Evolutionary conservation across 495 filamentous ascomycete genomes (phyloP).

Genomic region (Copromyces sp.): DNA sequence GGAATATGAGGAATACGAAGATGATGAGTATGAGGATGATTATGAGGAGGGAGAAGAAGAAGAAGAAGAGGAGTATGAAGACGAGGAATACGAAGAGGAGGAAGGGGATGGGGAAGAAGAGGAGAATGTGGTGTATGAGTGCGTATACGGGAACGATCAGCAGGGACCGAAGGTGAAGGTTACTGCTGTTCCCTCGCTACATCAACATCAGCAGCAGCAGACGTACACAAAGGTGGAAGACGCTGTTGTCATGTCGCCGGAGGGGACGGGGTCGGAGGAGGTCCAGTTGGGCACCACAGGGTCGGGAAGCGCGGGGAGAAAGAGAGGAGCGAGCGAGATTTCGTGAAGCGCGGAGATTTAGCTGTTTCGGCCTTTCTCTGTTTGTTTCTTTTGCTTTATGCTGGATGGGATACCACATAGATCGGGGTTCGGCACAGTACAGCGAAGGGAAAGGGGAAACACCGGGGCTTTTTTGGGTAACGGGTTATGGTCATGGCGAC

Average conservation of each 20-base stretch:
- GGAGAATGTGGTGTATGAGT: conserved; percentile 9
- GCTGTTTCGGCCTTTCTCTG: background rate
- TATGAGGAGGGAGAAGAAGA: background rate
- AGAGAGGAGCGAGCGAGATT: conserved; percentile 4
- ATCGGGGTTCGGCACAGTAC: background rate
- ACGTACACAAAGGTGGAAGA: background rate
- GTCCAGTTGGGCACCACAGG: conserved; percentile 14
- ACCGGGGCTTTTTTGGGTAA: background rate
- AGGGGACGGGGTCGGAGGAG: conserved; percentile 8
- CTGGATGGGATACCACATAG: background rate
- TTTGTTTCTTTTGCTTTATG: background rate
- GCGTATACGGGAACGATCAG: background rate
- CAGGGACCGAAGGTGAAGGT: background rate
- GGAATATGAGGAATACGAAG: background rate
- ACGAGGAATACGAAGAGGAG: conserved; percentile 22
- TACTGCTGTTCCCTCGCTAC: background rate
- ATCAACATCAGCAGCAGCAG: background rate
- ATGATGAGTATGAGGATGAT: conserved; percentile 14
- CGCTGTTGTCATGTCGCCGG: background rate
- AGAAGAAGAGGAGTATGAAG: conserved; percentile 3
- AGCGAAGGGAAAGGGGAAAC: background rate
- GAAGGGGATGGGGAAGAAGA: conserved; percentile 5
- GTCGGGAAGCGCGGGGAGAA: conserved; percentile 13
- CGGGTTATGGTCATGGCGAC: background rate
- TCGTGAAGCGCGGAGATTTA: background rate